Percentiles rank a stretch among this genome's conserved stretches.
phyloP scores from a whole-genome alignment of 768 basidiomycete genomes.

The Neoboletus brunneissimus region DNA sequence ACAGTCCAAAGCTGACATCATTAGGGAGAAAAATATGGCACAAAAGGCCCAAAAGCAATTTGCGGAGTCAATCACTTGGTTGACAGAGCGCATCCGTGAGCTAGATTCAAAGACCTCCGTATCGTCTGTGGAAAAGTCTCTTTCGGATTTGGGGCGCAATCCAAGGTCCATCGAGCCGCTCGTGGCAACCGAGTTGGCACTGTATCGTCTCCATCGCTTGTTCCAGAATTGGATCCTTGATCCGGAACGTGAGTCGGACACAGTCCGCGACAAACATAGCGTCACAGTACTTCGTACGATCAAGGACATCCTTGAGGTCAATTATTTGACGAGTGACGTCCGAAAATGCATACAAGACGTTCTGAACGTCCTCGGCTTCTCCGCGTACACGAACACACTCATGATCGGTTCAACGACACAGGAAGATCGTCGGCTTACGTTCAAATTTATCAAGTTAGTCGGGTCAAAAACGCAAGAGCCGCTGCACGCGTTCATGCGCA shows the following conservation, averaged over 20 bases:
- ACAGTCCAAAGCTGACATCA: conserved; percentile 37
- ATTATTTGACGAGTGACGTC: conserved; percentile 29
- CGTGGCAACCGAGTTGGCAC: conserved; percentile 48
- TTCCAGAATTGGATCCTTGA: conserved; percentile 53
- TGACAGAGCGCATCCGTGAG: conserved; percentile 45
- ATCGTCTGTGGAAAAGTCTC: conserved; percentile 28
- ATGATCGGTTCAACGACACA: conserved; percentile 2
- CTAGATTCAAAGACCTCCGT: conserved; percentile 22
- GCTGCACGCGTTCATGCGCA: conserved; percentile 50
- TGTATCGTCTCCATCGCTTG: conserved; percentile 53
- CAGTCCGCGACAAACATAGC: conserved; percentile 44
- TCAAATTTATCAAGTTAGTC: conserved; percentile 57
- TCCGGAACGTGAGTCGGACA: conserved; percentile 33
- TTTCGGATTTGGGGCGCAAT: conserved; percentile 45
- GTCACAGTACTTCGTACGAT: conserved; percentile 48
- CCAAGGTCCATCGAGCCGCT: conserved; percentile 40
- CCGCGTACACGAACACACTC: conserved; percentile 34
- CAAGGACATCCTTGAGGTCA: conserved; percentile 41
- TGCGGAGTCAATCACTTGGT: conserved; percentile 47
- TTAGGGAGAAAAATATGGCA: conserved; percentile 44
- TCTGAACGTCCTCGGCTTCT: conserved; percentile 48
- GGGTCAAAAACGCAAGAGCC: conserved; percentile 42
- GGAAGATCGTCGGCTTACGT: conserved; percentile 37
- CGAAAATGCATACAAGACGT: conserved; percentile 38
- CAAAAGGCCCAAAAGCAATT: conserved; percentile 44